These are phyloP conservation scores for Vigna trinervia DNA, from an alignment of 306 rosid genomes.

Conservation along the genomic window DNA sequence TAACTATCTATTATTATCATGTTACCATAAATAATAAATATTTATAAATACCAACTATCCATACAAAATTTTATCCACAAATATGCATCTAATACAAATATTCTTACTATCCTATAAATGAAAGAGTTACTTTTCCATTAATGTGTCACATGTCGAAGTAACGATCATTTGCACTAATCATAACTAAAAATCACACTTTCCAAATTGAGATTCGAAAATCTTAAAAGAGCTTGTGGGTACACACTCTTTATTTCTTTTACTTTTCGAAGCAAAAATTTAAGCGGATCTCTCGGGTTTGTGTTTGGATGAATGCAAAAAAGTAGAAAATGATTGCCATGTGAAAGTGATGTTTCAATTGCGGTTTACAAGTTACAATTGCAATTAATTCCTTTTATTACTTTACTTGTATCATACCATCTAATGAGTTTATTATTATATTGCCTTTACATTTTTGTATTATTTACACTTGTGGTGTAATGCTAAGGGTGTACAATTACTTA, in stretches of 20 bases:
- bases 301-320: conserved; percentile 13
- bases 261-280: conserved; percentile 23
- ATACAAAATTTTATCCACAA: too few relatives aligned
- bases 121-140: not conserved
- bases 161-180: conserved; percentile 15
- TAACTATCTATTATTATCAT: too few relatives aligned
- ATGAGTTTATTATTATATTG: not conserved
- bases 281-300: not conserved
- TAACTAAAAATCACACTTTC: conserved; percentile 17
- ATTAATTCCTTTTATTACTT: not conserved
- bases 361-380: not conserved
- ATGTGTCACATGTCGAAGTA: conserved; percentile 20
- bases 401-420: not conserved
- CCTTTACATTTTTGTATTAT: not conserved
- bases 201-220: conserved; percentile 36
- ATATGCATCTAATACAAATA: too few relatives aligned
- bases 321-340: conserved; percentile 7
- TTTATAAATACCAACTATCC: too few relatives aligned
- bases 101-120: too few relatives aligned
- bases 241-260: not conserved
- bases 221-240: conserved; percentile 15
- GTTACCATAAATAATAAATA: too few relatives aligned
- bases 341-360: conserved; percentile 1
- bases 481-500: not conserved
- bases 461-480: not conserved